A percentile compares a stretch with the other conserved stretches of the same genome.
Conservation (phyloP, 2,329 filamentous ascomycete genomes). For the Phaeophleospora eucalypticola region DNA sequence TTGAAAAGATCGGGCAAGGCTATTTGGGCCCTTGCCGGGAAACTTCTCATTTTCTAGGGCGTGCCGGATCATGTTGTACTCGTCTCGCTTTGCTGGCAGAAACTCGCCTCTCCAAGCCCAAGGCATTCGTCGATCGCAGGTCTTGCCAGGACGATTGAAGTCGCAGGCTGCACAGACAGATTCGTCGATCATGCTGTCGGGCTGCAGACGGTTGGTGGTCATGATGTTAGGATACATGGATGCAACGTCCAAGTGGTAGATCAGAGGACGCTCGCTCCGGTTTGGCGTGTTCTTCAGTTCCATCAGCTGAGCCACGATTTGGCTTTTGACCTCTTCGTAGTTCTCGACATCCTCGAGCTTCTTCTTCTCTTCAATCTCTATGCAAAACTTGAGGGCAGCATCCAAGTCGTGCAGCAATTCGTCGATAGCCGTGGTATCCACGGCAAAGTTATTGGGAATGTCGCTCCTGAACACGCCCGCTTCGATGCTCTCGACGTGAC, state of each 20-base stretch:
- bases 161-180: conserved; percentile 96
- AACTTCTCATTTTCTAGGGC: conserved; percentile 90
- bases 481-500: conserved; percentile 98
- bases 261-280: conserved; percentile 77
- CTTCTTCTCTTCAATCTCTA: conserved; percentile 51
- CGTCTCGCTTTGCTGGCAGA: conserved; percentile 88
- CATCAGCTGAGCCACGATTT: conserved; percentile 69
- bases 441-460: conserved; percentile 87
- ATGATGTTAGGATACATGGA: conserved; percentile 99
- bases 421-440: conserved; percentile 86
- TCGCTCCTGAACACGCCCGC: conserved; percentile 94
- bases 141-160: conserved; percentile 96
- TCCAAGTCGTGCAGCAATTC: conserved; percentile 84
- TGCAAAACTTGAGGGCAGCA: conserved; percentile 78
- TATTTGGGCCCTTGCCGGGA: conserved; percentile 70
- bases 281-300: conserved; percentile 78
- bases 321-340: conserved; percentile 64
- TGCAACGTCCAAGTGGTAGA: conserved; percentile 97
- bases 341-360: conserved; percentile 49
- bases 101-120: conserved; percentile 99
- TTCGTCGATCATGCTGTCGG: conserved; percentile 98
- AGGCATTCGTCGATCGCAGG: conserved; percentile 86
- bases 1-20: conserved; percentile 69
- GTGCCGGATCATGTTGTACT: conserved; percentile 98
- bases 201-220: conserved; percentile 96